Evolutionary conservation across 192 early-diverging fungal genomes (phyloP), one percentile per base, ranked within the genome.

Genomic region (Coemansia sp.): DNA sequence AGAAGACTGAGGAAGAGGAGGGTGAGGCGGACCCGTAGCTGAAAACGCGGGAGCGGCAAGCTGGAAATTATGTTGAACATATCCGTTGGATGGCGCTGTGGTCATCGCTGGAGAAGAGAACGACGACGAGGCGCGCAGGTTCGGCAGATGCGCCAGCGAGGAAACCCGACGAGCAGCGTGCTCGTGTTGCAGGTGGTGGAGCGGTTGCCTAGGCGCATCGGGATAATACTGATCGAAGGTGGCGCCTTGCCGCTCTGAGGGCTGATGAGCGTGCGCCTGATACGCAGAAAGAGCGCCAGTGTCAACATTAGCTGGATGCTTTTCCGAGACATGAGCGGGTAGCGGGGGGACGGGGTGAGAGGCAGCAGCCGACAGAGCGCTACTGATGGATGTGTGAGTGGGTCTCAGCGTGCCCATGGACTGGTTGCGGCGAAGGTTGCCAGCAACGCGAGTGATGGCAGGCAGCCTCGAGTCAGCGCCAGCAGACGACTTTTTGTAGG

Each of bases 341-440:
- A 53, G 14, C 12, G 49, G 24, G 10, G 49, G 49, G 3, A 31
- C 49, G 4, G 49, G 49, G 5, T 27, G 61, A 14, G 51, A 65
- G n/a, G 53, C 36, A 2, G 60, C 24, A 0, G 41, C 59, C 1
- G 62, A 19, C 24, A 45, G n/a, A 11, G 36, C 54, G 27, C n/a
- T 68, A 60, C 36, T 53, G 11, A 29, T 29, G 27, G 24, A 2
- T 4, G 49, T 12, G 14, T 25, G 49, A 11, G 56, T 53, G 12
- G 47, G 49, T 19, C 79, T 66, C 35, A 82, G 73, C 39, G 73
- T 70, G 39, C 70, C 73, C 70, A 71, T 72, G 14, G 79, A 82
- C 70, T 76, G 73, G 67, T 82, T 68, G 63, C 73, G 73, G n/a
- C 79, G 69, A 17, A 82, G 67, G 31, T 64, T 62, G 6, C 79